Percentiles rank a stretch among this genome's conserved stretches.
phyloP scores from a whole-genome alignment of 768 basidiomycete species.

The Sporobolomyces pararoseus region DNA sequence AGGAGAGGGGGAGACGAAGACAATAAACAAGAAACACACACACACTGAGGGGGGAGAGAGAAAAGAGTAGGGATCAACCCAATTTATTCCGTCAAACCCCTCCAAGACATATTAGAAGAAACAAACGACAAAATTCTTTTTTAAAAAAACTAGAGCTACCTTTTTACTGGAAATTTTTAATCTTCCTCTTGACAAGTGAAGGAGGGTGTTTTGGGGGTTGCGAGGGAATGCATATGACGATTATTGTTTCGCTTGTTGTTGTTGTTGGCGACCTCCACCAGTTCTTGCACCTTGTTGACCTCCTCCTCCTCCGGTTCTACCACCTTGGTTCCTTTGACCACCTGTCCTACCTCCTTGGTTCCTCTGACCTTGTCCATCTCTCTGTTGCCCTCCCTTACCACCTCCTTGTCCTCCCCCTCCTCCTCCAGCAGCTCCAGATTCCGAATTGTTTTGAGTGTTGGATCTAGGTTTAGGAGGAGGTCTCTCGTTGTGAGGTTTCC shows the following conservation, averaged over 20 bases:
- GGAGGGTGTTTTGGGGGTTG: no score
- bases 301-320: slow-evolving; percentile 7
- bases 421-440: slow-evolving; percentile 6
- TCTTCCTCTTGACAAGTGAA: background rate
- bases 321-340: background rate
- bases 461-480: slow-evolving; percentile 13
- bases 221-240: no score
- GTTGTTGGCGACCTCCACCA: background rate
- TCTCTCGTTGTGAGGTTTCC: slow-evolving; percentile 33
- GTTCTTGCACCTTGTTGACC: background rate
- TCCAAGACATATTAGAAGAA: no score
- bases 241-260: background rate
- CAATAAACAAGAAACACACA: no score
- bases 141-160: no score
- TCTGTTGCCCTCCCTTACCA: slow-evolving; percentile 3
- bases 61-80: no score
- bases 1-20: no score
- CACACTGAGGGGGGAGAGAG: background rate
- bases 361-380: slow-evolving; percentile 13
- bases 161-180: slow-evolving; percentile 8
- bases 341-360: background rate
- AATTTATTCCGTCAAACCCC: no score
- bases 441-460: background rate
- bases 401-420: background rate
- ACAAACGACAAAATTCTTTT: no score